A percentile compares a stretch with the other conserved stretches of the same genome.
Evolutionary conservation across 108 stramenopile genomes (phyloP).

Genomic region (Schizochytrium sp.): DNA sequence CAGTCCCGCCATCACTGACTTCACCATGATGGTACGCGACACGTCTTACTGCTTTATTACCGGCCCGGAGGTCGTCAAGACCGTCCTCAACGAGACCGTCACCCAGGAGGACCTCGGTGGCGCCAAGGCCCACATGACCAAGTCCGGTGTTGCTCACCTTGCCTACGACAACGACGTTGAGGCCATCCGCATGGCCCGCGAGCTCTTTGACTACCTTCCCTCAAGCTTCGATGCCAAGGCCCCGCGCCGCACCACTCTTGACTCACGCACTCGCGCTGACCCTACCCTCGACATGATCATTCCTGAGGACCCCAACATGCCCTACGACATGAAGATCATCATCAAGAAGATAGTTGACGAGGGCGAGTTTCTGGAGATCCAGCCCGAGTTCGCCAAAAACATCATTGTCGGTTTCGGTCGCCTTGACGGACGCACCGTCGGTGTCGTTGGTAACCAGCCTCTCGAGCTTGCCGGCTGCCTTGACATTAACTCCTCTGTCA

Average conservation of each 20-base stretch:
- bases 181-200: conserved; percentile 87
- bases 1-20: conserved; percentile 99
- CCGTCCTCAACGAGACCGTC: conserved; percentile 97
- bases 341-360: conserved; percentile 91
- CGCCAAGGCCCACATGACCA: conserved; percentile 85
- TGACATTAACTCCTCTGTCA: conserved; percentile 93
- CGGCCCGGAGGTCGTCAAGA: conserved; percentile 98
- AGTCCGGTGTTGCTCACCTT: conserved; percentile 93
- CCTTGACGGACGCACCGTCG: conserved; percentile 94
- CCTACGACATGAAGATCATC: conserved; percentile 93
- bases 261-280: conserved; percentile 85
- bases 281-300: conserved; percentile 88
- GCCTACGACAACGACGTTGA: conserved; percentile 95
- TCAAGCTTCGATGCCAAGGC: conserved; percentile 86
- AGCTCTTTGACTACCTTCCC: conserved; percentile 91
- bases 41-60: conserved; percentile 99
- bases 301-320: conserved; percentile 97
- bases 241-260: conserved; percentile 79
- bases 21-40: conserved; percentile 96
- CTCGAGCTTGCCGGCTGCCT: conserved; percentile 94
- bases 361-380: conserved; percentile 92
- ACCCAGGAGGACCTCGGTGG: conserved; percentile 99
- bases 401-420: conserved; percentile 95
- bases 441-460: conserved; percentile 98
- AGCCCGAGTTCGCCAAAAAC: conserved; percentile 94